A percentile compares a stretch with the other conserved stretches of the same genome.
These are phyloP conservation scores for Xylaria cubensis DNA, from an alignment of 495 filamentous ascomycete species.

Conservation along the genomic window DNA sequence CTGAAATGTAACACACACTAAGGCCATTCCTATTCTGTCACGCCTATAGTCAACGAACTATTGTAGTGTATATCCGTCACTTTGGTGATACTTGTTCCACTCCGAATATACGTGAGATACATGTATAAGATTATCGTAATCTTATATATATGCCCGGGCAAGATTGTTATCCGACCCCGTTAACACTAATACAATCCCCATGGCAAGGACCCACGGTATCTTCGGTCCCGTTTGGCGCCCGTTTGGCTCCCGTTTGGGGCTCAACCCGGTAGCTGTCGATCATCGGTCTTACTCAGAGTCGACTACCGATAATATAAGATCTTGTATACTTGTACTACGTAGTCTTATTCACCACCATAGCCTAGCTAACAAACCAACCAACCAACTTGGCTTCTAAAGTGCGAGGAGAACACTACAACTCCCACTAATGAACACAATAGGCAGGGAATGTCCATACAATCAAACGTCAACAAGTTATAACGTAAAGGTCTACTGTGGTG, in stretches of 20 bases:
- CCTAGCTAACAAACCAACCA: neutral
- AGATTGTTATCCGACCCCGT: neutral
- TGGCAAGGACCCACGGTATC: too few species aligned
- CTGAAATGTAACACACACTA: neutral
- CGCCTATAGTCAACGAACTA: neutral
- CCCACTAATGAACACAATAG: neutral
- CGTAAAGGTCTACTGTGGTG: neutral
- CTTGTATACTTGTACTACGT: neutral
- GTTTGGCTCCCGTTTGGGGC: neutral
- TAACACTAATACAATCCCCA: neutral
- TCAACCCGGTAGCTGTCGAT: slow-evolving; percentile 15
- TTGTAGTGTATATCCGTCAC: neutral
- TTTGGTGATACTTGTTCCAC: too few species aligned
- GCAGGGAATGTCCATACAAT: neutral
- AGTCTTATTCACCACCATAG: neutral
- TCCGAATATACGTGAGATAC: neutral
- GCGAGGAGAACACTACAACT: neutral
- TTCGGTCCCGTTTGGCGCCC: slow-evolving; percentile 5
- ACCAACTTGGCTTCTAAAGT: neutral
- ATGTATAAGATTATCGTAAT: neutral
- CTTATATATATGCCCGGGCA: neutral
- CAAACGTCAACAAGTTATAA: neutral
- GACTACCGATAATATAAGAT: neutral
- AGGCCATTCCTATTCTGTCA: too few species aligned
- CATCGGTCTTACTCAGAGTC: neutral